Evolutionary conservation across 2,329 filamentous ascomycete species (phyloP).

Genomic region (Didymella exigua): DNA sequence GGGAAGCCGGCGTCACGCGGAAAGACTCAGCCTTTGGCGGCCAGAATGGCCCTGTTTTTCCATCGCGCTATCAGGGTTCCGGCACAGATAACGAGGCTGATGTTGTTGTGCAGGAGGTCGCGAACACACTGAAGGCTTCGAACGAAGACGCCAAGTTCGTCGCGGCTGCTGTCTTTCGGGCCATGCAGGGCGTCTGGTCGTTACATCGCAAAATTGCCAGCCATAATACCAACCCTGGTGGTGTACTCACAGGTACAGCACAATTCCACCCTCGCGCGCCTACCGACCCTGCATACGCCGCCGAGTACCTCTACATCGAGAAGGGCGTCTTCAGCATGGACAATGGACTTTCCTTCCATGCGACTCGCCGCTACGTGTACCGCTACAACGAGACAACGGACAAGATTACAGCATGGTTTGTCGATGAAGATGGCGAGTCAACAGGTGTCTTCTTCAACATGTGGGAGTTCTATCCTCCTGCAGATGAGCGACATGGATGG

Average conservation of each 20-base stretch:
- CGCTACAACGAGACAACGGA: slow-evolving; percentile 68
- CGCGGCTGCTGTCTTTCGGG: slow-evolving; percentile 70
- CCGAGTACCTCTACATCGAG: slow-evolving; percentile 70
- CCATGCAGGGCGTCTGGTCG: slow-evolving; percentile 72
- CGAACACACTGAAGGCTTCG: slow-evolving; percentile 49
- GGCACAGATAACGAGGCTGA: slow-evolving; percentile 49
- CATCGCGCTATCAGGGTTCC: slow-evolving; percentile 39
- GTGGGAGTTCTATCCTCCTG: slow-evolving; percentile 62
- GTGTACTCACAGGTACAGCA: slow-evolving; percentile 68
- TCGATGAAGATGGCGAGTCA: slow-evolving; percentile 70
- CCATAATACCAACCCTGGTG: slow-evolving; percentile 64
- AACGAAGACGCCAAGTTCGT: slow-evolving; percentile 60
- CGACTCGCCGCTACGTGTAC: slow-evolving; percentile 72
- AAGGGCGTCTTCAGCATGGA: slow-evolving; percentile 68
- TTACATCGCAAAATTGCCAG: slow-evolving; percentile 64
- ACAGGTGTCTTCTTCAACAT: slow-evolving; percentile 79
- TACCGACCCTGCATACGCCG: slow-evolving; percentile 52
- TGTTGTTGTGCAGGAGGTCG: slow-evolving; percentile 55
- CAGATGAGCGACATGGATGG: slow-evolving; percentile 58
- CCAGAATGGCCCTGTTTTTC: slow-evolving; percentile 57
- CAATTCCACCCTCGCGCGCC: slow-evolving; percentile 67
- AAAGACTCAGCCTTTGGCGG: slow-evolving; percentile 45
- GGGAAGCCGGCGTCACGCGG: slow-evolving; percentile 60
- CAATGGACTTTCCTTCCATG: slow-evolving; percentile 63
- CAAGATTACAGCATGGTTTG: slow-evolving; percentile 74